Evolutionary conservation across 371 early-diverging fungal genomes (phyloP).

Genomic region (Mucor velutinosus): DNA sequence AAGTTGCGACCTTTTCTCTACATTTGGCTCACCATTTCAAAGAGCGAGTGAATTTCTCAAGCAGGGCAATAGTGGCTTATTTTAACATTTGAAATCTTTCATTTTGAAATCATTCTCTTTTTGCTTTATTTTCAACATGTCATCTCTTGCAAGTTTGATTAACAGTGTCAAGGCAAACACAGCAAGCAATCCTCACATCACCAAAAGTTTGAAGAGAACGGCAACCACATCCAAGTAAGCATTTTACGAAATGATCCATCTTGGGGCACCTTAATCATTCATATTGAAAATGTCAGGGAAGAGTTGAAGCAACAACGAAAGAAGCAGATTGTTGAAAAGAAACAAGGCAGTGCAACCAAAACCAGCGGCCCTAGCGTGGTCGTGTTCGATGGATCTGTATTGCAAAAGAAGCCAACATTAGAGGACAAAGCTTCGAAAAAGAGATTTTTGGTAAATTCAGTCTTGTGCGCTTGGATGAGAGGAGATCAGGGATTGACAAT

Average conservation of each 20-base stretch:
- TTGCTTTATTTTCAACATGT: constrained; percentile 17
- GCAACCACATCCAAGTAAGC: constrained; percentile 17
- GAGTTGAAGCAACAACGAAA: constrained; percentile 11
- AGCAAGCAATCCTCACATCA: constrained; percentile 30
- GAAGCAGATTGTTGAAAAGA: neutral
- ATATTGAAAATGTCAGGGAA: neutral
- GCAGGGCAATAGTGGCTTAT: neutral
- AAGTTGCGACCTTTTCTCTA: too few species aligned
- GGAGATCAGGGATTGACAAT: neutral
- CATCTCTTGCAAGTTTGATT: constrained; percentile 42
- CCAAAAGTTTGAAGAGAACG: constrained; percentile 32
- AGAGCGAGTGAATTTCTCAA: neutral
- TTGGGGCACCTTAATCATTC: neutral
- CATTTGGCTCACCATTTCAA: neutral
- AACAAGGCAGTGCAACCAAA: neutral
- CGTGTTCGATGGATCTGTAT: constrained; percentile 42
- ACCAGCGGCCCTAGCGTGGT: constrained; percentile 36
- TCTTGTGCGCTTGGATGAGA: too few species aligned
- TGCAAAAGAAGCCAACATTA: constrained; percentile 26
- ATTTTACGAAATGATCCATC: too few species aligned
- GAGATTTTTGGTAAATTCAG: constrained; percentile 39
- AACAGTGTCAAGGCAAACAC: constrained; percentile 46
- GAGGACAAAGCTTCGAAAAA: constrained; percentile 37
- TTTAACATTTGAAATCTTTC: neutral
- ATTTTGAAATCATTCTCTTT: neutral